Percentiles rank a stretch among this genome's conserved stretches.
Evolutionary conservation across 805 yeast species (phyloP).

Genomic region (Pichia thaimueangensis): DNA sequence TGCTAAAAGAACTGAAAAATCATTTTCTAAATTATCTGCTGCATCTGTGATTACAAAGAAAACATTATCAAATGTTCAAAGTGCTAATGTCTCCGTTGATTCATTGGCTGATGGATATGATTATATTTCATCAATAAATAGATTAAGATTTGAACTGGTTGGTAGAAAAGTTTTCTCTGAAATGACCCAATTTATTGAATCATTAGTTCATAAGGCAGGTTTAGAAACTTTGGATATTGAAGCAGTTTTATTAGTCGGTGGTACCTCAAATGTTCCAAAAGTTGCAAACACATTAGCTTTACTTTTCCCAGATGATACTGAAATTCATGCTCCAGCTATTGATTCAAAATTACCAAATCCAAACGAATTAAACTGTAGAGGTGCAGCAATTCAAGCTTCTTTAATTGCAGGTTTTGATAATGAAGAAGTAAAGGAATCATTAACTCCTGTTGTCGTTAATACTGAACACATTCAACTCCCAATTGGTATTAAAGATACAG

Average conservation of each 20-base stretch:
- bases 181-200: conserved; percentile 71
- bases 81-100: conserved; percentile 90
- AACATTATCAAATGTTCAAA: conserved; percentile 83
- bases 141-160: conserved; percentile 86
- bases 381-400: conserved; percentile 96
- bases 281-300: conserved; percentile 66
- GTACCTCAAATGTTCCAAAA: conserved; percentile 89
- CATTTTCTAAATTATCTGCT: conserved; percentile 79
- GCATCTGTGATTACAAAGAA: conserved; percentile 82
- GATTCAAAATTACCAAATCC: conserved; percentile 82
- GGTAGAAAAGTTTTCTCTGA: conserved; percentile 72
- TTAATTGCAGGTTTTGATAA: conserved; percentile 75
- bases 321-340: conserved; percentile 66
- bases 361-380: conserved; percentile 83
- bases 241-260: conserved; percentile 89
- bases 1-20: conserved; percentile 75
- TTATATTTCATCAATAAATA: conserved; percentile 87
- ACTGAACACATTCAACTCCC: conserved; percentile 83
- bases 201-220: conserved; percentile 72
- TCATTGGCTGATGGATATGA: conserved; percentile 91
- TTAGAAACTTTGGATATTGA: conserved; percentile 81
- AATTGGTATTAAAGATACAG: conserved; percentile 73
- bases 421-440: conserved; percentile 73
- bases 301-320: conserved; percentile 76
- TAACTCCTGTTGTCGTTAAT: conserved; percentile 77